Evolutionary conservation across 352 stramenopile species (phyloP), one percentile per base, ranked within the genome.

Genomic region (Pilasporangium apinafurcum): DNA sequence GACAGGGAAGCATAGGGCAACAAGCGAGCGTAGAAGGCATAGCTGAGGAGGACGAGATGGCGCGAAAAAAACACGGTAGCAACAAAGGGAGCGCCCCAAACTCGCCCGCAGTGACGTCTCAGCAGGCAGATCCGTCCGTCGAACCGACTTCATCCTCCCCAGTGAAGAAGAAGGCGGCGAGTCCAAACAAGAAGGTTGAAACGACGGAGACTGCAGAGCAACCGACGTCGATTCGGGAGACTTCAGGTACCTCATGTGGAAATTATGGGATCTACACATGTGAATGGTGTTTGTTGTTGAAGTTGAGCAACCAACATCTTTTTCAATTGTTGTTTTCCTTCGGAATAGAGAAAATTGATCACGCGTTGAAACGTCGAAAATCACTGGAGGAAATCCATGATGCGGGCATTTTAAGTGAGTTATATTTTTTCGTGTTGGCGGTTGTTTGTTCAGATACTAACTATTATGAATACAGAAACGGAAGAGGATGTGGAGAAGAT

Each of bases 21-120:
- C 59, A 62, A 52, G 44, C 47, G 28, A 70, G 60, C 56, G 27
- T 22, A 51, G 44, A 25, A 37, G 36, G 17, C 17, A 7, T 22
- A 5, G 12, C 18, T 21, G 30, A 50, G 18, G 31, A 50, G 24
- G 40, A 43, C 36, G 37, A 49, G 6, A 86, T 86, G 74, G 69
- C 35, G 30, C 86, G 84, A 69, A 90, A 87, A 56, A 53, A 57
- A 16, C 81, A 84, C 38, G 39, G 10, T 17, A 34, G 20, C 30
- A 38, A 44, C 39, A 22, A 4, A 8, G 16, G 22, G 4, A 48
- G 37, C 24, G 55, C 36, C 14, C 28, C 47, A 39, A 30, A 39
- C 13, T 59, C 51, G 9, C 38, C 55, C 34, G 47, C 41, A 20
- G 37, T 10, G 8, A 41, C 21, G 13, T 21, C 31, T 21, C 48